A percentile compares a stretch with the other conserved stretches of the same genome.
phyloP scores from a whole-genome alignment of 345 rosid species.

The Moringa oleifera region DNA sequence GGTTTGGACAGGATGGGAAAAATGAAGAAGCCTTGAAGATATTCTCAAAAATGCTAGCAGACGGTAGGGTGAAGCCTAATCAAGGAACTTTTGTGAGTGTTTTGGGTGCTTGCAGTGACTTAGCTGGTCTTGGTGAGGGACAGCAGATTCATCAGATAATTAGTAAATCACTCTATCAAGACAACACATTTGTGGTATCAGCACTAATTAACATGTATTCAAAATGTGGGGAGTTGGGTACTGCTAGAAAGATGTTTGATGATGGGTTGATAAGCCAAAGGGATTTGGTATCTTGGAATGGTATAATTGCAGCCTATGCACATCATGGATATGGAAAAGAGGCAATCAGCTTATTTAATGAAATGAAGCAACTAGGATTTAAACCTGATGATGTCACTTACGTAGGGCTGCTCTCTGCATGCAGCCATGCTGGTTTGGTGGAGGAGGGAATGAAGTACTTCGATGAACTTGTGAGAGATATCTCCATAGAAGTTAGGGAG shows the following conservation, averaged over 20 bases:
- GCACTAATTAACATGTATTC: conserved; percentile 80
- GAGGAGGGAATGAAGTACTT: conserved; percentile 56
- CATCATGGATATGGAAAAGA: conserved; percentile 67
- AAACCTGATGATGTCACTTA: conserved; percentile 57
- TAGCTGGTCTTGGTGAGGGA: conserved; percentile 63
- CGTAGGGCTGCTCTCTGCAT: conserved; percentile 61
- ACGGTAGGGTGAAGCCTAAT: conserved; percentile 43
- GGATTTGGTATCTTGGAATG: conserved; percentile 66
- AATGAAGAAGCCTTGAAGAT: conserved; percentile 52
- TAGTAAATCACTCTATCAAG: conserved; percentile 49
- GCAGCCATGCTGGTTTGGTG: conserved; percentile 70
- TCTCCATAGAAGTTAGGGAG: conserved; percentile 39
- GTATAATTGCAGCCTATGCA: conserved; percentile 69
- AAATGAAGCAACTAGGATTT: conserved; percentile 47
- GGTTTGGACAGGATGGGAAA: conserved; percentile 41
- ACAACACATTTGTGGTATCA: conserved; percentile 38
- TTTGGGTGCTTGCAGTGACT: conserved; percentile 66
- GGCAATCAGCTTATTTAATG: conserved; percentile 47
- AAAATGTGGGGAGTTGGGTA: conserved; percentile 50
- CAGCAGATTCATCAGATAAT: conserved; percentile 64
- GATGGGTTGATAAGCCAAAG: conserved; percentile 31
- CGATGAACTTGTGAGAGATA: conserved; percentile 40
- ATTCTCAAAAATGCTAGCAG: conserved; percentile 47
- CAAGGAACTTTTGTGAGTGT: conserved; percentile 54
- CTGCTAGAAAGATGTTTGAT: conserved; percentile 53